Base-by-base conservation (phyloP, 1,139 yeast species). In the Kodamaea derodonti region DNA sequence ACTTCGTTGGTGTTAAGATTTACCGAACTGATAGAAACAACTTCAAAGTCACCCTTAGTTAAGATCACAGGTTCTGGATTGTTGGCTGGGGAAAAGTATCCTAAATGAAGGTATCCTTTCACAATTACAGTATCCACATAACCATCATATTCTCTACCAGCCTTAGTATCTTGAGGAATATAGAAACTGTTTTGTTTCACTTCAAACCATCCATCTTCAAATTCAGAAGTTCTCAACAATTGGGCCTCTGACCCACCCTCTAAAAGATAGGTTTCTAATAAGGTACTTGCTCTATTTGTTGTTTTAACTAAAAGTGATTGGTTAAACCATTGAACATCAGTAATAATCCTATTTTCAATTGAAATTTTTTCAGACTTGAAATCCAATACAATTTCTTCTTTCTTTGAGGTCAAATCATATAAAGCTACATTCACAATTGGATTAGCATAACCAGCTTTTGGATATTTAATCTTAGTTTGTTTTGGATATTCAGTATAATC, bases 151-250 rank as follows among this genome's bases (percentile, higher is more conserved):
- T 49, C 37, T 32, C 78, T 58, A 8, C 75, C 72, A 22, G 50
- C 42, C 1, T 58, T 30, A 15, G 58, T 62, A 41, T 84, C 76
- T 39, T 75, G 74, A 7, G 96, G 95, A 27, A 92, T 70, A 49
- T 62, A 81, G 23, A 75, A 60, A 0, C 94, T 80, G 45, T 81
- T 78, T 42, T 82, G 85, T 7, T 86, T 75, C 26, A 90, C 79
- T 54, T 92, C 98, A 66, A 90, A 87, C 73, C 85, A 75, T 9
- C 78, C 69, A 13, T 73, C 62, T 30, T 69, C 61, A 3, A 67
- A 64, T 2, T 43, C 42, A 32, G 57, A 60, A 3, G 65, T 54
- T 40, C 80, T 60, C 10, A 69, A 58, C 29, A 57, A 64, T 29
- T 41, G 45, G 25, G 68, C 55, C 20, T 57, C 48, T 14, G 30